A percentile compares a stretch with the other conserved stretches of the same genome.
phyloP scores from a whole-genome alignment of 805 yeast species.

The Kregervanrija delftensis region DNA sequence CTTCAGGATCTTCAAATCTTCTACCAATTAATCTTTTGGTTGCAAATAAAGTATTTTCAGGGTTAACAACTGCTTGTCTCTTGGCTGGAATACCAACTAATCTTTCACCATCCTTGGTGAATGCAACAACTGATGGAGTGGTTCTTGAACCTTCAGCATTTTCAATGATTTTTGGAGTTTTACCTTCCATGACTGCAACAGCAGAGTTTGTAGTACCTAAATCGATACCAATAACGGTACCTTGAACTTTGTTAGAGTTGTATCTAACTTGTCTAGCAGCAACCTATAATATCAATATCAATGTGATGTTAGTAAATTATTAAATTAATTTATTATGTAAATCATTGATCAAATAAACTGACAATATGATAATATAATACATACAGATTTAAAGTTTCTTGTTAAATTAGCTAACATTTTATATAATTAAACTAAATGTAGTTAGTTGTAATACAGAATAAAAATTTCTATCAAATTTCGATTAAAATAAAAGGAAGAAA shows the following conservation, averaged over 20 bases:
- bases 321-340: background rate
- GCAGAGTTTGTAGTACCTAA: constrained; percentile 85
- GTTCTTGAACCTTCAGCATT: constrained; percentile 76
- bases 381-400: constrained; percentile 27
- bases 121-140: constrained; percentile 75
- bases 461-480: too few species aligned
- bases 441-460: too few species aligned
- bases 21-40: constrained; percentile 79
- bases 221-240: constrained; percentile 69
- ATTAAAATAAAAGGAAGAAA: constrained; percentile 1
- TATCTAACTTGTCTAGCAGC: constrained; percentile 25
- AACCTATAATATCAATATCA: constrained; percentile 6
- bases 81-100: constrained; percentile 67
- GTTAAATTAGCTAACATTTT: constrained; percentile 28
- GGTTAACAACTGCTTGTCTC: constrained; percentile 70
- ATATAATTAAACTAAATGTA: too few species aligned
- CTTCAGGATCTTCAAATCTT: constrained; percentile 59
- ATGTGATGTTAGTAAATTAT: background rate
- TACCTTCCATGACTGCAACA: constrained; percentile 66
- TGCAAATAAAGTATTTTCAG: constrained; percentile 73
- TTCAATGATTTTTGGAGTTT: constrained; percentile 59
- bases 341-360: background rate
- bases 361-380: constrained; percentile 8
- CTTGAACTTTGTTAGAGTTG: constrained; percentile 30
- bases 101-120: constrained; percentile 39